Base-by-base conservation (phyloP, 1,284 basidiomycete species). In the Rhodotorula sp. region DNA sequence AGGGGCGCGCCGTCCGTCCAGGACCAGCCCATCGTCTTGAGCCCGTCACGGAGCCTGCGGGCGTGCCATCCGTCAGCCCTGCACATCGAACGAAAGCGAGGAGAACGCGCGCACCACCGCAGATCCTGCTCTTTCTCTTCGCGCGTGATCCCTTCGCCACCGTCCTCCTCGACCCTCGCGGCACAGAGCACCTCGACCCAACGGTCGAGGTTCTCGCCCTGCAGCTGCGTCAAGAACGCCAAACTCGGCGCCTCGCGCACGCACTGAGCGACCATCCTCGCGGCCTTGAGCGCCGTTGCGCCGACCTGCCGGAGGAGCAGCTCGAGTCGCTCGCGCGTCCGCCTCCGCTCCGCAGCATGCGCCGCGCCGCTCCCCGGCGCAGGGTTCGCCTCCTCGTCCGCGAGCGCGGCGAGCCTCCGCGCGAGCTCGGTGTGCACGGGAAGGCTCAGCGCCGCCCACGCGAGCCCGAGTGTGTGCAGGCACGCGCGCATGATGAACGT, bases 11-110 rank as follows among this genome's bases (percentile, higher is more conserved):
- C 19, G 70, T 74, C 72, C 12, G 67, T 60, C 70, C 70, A 76
- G 27, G 64, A 63, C 74, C 74, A 76, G 5, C 70, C 72, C 70
- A 74, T 74, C 58, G 66, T 72, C 54, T 72, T 70, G 29, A 76
- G 56, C 0, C 75, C 75, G 17, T 66, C 68, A 25, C 67, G 61
- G 29, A 76, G 72, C 70, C 69, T 73, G 46, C 17, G 29, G 1
- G 27, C 10, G 60, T 0, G 10, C 17, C 12, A 19, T 39, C 36
- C 10, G 34, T 46, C 32, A 34, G 37, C 10, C 9, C 0, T 6
- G 9, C 10, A 19, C 5, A 1, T 7, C 32, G 36, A 27, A 27
- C 5, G 17, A 25, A 50, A n/a, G 13, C 32, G 1, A 32, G 15
- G 10, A 34, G 29, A 36, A 22, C 0, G 19, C 7, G 65, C 71